These are phyloP conservation scores for Petunia secreta DNA, from an alignment of 257 asterid species.

Conservation along the genomic window DNA sequence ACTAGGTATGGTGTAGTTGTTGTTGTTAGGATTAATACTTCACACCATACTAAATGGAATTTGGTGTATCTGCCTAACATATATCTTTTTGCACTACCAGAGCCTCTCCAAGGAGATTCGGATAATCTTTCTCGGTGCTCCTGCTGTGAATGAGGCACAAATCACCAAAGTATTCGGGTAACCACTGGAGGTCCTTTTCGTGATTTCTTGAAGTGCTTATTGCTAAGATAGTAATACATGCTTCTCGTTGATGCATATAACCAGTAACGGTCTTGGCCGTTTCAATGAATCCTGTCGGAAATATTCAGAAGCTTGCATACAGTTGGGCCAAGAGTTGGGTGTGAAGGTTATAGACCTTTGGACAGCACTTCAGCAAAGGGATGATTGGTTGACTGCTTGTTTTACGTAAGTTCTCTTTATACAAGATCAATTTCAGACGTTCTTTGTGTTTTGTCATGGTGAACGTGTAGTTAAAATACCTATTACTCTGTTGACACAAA, in stretches of 20 bases:
- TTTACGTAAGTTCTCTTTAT: conserved; percentile 50
- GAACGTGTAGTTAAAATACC: neutral
- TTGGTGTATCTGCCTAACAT: neutral
- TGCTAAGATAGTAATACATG: neutral
- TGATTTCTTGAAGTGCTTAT: neutral
- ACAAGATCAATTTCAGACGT: neutral
- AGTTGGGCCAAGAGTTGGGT: conserved; percentile 50
- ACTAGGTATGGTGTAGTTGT: too few species aligned
- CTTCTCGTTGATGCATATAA: neutral
- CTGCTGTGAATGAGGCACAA: conserved; percentile 69
- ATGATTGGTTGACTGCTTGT: conserved; percentile 70
- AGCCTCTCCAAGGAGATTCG: conserved; percentile 67
- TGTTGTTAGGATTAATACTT: too few species aligned
- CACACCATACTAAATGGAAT: neutral
- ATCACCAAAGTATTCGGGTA: conserved; percentile 46
- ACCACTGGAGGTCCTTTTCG: neutral
- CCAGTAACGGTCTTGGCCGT: conserved; percentile 31
- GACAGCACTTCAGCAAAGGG: conserved; percentile 64
- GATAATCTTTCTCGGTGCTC: conserved; percentile 71
- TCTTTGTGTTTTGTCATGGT: neutral
- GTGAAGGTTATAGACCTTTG: conserved; percentile 68
- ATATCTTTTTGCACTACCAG: conserved; percentile 37
- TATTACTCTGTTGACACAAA: neutral
- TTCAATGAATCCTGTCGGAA: conserved; percentile 56
- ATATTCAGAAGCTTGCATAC: conserved; percentile 73